These are phyloP conservation scores for Salisapilia sapeloensis DNA, from an alignment of 352 stramenopile species.

Conservation along the genomic window DNA sequence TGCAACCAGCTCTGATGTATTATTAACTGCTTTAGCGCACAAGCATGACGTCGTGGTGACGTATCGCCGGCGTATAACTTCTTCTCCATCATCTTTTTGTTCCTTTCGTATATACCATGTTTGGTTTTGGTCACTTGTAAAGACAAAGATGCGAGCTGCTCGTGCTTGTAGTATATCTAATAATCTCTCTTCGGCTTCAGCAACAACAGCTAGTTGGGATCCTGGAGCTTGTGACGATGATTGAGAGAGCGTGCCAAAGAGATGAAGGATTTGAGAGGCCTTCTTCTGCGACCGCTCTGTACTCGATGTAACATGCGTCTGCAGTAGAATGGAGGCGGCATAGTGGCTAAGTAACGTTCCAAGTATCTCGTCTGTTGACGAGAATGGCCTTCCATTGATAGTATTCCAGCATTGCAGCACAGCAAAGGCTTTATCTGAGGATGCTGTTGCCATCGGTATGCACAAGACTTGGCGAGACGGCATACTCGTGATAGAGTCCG, in stretches of 20 bases:
- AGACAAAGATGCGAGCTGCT: slow-evolving; percentile 8
- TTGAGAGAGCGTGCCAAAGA: no score
- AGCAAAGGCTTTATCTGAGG: slow-evolving; percentile 21
- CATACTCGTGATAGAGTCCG: slow-evolving; percentile 43
- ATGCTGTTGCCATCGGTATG: slow-evolving; percentile 25
- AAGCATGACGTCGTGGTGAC: slow-evolving; percentile 39
- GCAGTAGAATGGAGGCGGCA: slow-evolving; percentile 30
- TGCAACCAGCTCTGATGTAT: neutral
- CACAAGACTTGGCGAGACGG: slow-evolving; percentile 43
- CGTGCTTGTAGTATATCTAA: slow-evolving; percentile 18
- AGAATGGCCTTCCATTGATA: slow-evolving; percentile 48
- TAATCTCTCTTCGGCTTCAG: slow-evolving; percentile 25
- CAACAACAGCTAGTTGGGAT: slow-evolving; percentile 37
- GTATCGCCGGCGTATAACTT: slow-evolving; percentile 31
- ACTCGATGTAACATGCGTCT: slow-evolving; percentile 6
- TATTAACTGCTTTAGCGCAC: slow-evolving; percentile 17
- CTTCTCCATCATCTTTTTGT: slow-evolving; percentile 3
- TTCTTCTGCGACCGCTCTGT: neutral
- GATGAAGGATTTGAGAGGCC: slow-evolving; percentile 1
- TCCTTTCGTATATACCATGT: no score
- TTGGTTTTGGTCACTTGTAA: slow-evolving; percentile 6
- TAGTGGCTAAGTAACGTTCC: slow-evolving; percentile 37
- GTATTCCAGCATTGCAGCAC: slow-evolving; percentile 62
- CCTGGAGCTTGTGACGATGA: slow-evolving; percentile 34
- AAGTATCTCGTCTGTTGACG: slow-evolving; percentile 55